Base-by-base conservation (phyloP, 2,329 filamentous ascomycete species). In the Colletotrichum australisinense region DNA sequence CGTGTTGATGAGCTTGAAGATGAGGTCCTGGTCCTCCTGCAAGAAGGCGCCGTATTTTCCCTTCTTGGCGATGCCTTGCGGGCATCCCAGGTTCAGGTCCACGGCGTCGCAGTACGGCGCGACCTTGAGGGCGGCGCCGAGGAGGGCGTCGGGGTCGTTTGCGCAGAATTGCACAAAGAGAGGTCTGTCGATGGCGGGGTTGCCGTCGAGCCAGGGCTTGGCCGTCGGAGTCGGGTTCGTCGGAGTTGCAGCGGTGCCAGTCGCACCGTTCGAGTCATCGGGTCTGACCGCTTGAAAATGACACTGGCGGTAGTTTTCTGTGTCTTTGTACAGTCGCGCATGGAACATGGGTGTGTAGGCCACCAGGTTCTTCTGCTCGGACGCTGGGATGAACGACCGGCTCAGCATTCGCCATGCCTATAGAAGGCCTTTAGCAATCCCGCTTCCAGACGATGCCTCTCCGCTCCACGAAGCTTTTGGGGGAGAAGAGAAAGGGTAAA, bases 281-380 rank as follows among this genome's bases (percentile, higher is more conserved):
- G 83, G 75, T 64, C 77, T 82, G 5, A 86, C 88, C 1, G 95
- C 91, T 78, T 98, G 93, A 83, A 98, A 98, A 81, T 97, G 92
- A 9, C 91, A 86, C 66, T 91, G 88, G 77, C 96, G 92, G 83
- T 97, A 97, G 75, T 92, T 92, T 24, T 90, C 85, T 12, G 90
- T 92, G 75, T 97, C 93, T 57, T 88, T 88, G 81, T 97, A 99
- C 76, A 98, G 88, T 68, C 95, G 93, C 3, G 97, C 95, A 82
- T 99, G 97, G 75, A 98, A 90, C 97, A 99, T 99, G 62, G 97
- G 97, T 1, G 95, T 95, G 81, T 99, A 99, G 62, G 95, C 94
- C 57, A 98, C 90, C 42, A 98, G 86, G 26, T 87, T 88, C 67
- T 88, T 86, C 58, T 90, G 89, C 67, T 92, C 87, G 62, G 91